Base-by-base conservation (phyloP, 2,329 filamentous ascomycete genomes). In the Penicillium rolfsii region DNA sequence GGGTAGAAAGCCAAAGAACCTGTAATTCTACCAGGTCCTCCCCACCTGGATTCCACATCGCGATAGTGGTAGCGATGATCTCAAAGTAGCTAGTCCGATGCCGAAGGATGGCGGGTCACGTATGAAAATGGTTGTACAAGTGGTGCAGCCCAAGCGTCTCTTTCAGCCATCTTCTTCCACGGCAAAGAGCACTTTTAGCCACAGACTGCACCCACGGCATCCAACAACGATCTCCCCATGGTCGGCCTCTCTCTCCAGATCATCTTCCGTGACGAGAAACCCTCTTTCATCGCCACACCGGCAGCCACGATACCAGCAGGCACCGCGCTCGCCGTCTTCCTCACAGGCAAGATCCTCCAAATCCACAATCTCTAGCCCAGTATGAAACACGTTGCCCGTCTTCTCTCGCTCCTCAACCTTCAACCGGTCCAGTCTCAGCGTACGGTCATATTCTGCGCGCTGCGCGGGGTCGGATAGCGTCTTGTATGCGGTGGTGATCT, bases 171-270 rank as follows among this genome's bases (percentile, higher is more conserved):
- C 72, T 8, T 78, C 80, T 59, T 71, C 71, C 41, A 67, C 66
- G 12, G 80, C 83, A 78, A 88, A 89, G 64, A 84, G 74, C 48
- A 89, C 81, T 71, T 83, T 83, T 62, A 88, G 78, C 82, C 84
- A 88, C 60, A 89, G 77, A 79, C 86, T 88, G 74, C 86, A 89
- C 38, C 86, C 86, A 59, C 79, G 78, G 76, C 86, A 89, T 2
- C 85, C 85, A 19, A 86, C 80, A 49, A 86, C 75, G 61, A 88
- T 77, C 74, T 88, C 86, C 26, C 81, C 83, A 64, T 81, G 78
- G 53, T 78, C 77, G 38, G 75, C 77, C 67, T 84, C 83, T 61
- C 72, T 71, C 62, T 81, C 79, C 33, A 89, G 69, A 68, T 88
- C 84, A 3, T 74, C 66, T 69, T 88, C 86, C 0, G 75, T 77